Evolutionary conservation across 768 basidiomycete genomes (phyloP).

Genomic region (Botryobasidium botryosum): DNA sequence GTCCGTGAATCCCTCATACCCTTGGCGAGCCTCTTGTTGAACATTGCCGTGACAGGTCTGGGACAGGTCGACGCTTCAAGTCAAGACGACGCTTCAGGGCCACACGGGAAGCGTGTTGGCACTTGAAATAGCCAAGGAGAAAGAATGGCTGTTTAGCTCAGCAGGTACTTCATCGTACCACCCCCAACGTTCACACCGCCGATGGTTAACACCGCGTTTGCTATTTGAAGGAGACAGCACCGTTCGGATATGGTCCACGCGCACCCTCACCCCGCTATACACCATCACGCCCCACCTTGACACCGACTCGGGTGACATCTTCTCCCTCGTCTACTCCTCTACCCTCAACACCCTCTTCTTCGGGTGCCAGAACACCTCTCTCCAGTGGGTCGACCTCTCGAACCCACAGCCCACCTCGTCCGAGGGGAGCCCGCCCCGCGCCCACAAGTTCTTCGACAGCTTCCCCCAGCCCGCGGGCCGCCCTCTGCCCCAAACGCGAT

Average conservation of each 20-base stretch:
- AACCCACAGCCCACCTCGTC: constrained; percentile 9
- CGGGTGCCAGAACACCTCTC: constrained; percentile 84
- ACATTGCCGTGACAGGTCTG: constrained; percentile 43
- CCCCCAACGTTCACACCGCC: neutral
- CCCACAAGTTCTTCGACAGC: constrained; percentile 91
- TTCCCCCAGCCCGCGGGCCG: constrained; percentile 56
- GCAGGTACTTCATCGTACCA: constrained; percentile 35
- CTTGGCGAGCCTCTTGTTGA: neutral
- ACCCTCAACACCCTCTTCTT: constrained; percentile 55
- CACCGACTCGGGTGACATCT: constrained; percentile 71
- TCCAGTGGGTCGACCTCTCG: constrained; percentile 70
- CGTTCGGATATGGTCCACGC: constrained; percentile 71
- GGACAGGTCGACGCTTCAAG: constrained; percentile 53
- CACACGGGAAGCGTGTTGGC: constrained; percentile 76
- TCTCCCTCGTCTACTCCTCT: constrained; percentile 66
- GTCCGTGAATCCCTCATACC: constrained; percentile 25
- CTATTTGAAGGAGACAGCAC: constrained; percentile 60
- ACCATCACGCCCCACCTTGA: constrained; percentile 65
- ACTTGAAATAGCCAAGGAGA: constrained; percentile 56
- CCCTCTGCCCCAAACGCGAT: constrained; percentile 18
- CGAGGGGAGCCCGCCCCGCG: constrained; percentile 10
- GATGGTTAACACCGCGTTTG: constrained; percentile 1
- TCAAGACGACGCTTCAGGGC: constrained; percentile 53
- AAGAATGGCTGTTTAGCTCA: constrained; percentile 77
- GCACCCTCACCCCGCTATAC: constrained; percentile 45